Evolutionary conservation across 306 rosid genomes (phyloP), one percentile per base, ranked within the genome.

Genomic region (Medicago arabica): DNA sequence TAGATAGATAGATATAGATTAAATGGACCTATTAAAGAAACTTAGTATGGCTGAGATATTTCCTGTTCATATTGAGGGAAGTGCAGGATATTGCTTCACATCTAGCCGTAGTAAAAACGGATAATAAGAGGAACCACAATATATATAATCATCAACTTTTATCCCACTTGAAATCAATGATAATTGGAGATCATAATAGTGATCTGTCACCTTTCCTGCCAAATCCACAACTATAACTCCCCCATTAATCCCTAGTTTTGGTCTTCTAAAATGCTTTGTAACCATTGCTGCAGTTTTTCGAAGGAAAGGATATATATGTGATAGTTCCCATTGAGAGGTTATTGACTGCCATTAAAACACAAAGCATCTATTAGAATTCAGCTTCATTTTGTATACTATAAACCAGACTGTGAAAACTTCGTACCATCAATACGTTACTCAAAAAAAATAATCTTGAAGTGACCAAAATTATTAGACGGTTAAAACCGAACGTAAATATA

Each of bases 171-270:
- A 17, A 39, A 86, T 28, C 7, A 81, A 0, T 43, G 84, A 7
- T 75, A 89, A 54, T 2, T 28, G 66, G 0, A 72, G 80, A 85
- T 87, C 95, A 74, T 72, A 63, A 57, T 87, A 89, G 18, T 85
- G 79, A 6, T 65, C 77, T 13, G 4, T 71, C 0, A 64, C 74
- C 19, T 83, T 77, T 47, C 95, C 95, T 76, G 75, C 82, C 84
- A 89, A 69, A 82, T 87, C 78, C 28, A 89, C 93, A 0, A 67
- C 86, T 6, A 90, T 16, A 6, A 83, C 76, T 17, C 96, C 96
- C 5, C 88, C 75, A 73, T 79, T 75, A 76, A 72, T 84, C 85
- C 81, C 90, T 63, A 63, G 0, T 0, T 8, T 28, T 2, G 77
- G 80, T 64, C 55, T 75, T 9, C 78, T 75, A 8, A 14, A 4